phyloP scores from a whole-genome alignment of 164 flowering plant species.

The Euptelea pleiosperma region DNA sequence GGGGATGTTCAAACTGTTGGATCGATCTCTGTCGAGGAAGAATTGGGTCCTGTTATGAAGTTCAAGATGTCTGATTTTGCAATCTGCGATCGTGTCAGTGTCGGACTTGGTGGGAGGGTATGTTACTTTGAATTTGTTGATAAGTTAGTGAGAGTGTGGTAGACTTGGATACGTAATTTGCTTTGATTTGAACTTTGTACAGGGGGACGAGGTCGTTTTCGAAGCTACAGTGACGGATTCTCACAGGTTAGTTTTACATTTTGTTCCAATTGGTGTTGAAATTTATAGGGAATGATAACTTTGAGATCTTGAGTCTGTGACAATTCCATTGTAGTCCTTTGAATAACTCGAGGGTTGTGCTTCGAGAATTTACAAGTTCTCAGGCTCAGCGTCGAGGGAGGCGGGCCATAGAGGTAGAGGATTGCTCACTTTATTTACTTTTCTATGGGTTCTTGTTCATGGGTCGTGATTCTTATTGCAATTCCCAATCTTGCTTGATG shows the following conservation, averaged over 20 bases:
- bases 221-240: conserved; percentile 77
- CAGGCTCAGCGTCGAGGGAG: conserved; percentile 93
- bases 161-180: background rate
- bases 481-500: background rate
- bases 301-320: background rate
- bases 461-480: background rate
- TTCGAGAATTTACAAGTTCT: conserved; percentile 59
- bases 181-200: conserved; percentile 20
- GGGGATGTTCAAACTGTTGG: conserved; percentile 25
- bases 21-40: conserved; percentile 38
- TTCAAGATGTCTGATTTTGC: conserved; percentile 80
- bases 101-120: conserved; percentile 90
- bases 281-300: background rate
- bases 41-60: conserved; percentile 54
- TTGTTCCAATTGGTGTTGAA: background rate
- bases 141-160: background rate
- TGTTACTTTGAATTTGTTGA: conserved; percentile 12
- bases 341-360: conserved; percentile 71
- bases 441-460: background rate
- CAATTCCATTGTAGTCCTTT: conserved; percentile 53
- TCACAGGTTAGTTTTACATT: conserved; percentile 46
- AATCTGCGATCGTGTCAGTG: conserved; percentile 60
- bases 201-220: conserved; percentile 89
- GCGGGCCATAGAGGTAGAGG: conserved; percentile 77
- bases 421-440: background rate